A percentile compares a stretch with the other conserved stretches of the same genome.
These are phyloP conservation scores for Scleroderma bovista DNA, from an alignment of 768 basidiomycete species.

Conservation along the genomic window DNA sequence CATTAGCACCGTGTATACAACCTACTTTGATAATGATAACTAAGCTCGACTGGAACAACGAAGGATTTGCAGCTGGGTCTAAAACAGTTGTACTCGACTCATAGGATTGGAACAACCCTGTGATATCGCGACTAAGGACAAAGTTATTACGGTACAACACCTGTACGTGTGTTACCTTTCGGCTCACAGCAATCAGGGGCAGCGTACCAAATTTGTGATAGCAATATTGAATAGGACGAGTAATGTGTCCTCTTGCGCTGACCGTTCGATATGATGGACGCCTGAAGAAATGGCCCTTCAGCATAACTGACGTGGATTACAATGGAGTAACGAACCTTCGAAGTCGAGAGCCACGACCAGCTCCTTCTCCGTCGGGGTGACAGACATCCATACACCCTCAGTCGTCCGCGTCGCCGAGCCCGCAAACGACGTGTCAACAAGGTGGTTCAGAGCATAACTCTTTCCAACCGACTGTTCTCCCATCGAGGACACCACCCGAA, in stretches of 20 bases:
- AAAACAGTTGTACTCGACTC: conserved; percentile 53
- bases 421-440: conserved; percentile 53
- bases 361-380: conserved; percentile 45
- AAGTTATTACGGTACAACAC: conserved; percentile 65
- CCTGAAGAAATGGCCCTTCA: conserved; percentile 25
- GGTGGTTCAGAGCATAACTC: conserved; percentile 46
- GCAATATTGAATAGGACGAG: conserved; percentile 57
- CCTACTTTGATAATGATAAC: conserved; percentile 59
- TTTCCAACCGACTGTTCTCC: conserved; percentile 58
- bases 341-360: conserved; percentile 53
- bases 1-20: not conserved
- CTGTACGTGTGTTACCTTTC: conserved; percentile 22
- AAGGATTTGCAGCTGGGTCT: conserved; percentile 53
- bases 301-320: not conserved
- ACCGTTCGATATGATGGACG: conserved; percentile 52
- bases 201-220: conserved; percentile 48
- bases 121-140: conserved; percentile 53
- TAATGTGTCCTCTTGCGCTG: conserved; percentile 52
- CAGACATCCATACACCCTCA: conserved; percentile 60
- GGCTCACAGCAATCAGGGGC: not conserved
- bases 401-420: conserved; percentile 55
- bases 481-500: conserved; percentile 57
- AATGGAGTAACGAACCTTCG: conserved; percentile 34
- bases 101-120: conserved; percentile 57
- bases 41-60: conserved; percentile 52